Evolutionary conservation across 805 yeast genomes (phyloP), one percentile per base, ranked within the genome.

Genomic region (Lachancea fermentati): DNA sequence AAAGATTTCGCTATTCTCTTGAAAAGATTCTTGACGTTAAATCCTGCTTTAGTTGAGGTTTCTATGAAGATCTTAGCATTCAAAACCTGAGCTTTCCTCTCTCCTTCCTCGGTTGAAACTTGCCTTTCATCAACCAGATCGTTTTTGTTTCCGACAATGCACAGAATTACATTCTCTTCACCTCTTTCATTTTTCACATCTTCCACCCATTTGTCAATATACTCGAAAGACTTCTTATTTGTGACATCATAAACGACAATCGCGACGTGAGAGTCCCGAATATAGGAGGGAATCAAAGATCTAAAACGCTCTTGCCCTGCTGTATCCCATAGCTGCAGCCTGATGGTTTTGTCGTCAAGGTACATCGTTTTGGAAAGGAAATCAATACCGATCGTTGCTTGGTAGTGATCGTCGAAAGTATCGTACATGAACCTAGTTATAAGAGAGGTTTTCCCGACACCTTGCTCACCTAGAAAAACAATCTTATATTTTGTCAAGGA

Each of bases 341-440:
- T 75, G 30, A 93, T 85, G 3, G 98, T 93, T 51, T 91, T 88
- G 63, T 93, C 97, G 51, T 94, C 96, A 36, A 93, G 69, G 62
- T 93, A 93, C 94, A 87, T 86, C 4, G 96, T 88, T 60, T 85
- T 91, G 30, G 95, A 85, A 50, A 93, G 74, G 58, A 93, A 93
- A 61, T 93, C 97, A 47, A 93, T 93, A 18, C 98, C 98, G 40
- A 93, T 88, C 0, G 98, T 91, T 13, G 98, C 97, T 67, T 77
- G 64, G 60, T 93, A 93, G 59, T 89, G 95, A 29, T 93, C 91
- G 62, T 91, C 97, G 62, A 91, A 91, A 14, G 96, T 84, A 60
- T 93, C 97, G 61, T 91, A 91, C 97, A 91, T 91, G 68, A 93
- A 91, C 49, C 97, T 72, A n/a, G 97, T 89, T 51, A 91, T 86